A percentile compares a stretch with the other conserved stretches of the same genome.
These are phyloP conservation scores for Petunia axillaris DNA, from an alignment of 257 asterid species.

Conservation along the genomic window DNA sequence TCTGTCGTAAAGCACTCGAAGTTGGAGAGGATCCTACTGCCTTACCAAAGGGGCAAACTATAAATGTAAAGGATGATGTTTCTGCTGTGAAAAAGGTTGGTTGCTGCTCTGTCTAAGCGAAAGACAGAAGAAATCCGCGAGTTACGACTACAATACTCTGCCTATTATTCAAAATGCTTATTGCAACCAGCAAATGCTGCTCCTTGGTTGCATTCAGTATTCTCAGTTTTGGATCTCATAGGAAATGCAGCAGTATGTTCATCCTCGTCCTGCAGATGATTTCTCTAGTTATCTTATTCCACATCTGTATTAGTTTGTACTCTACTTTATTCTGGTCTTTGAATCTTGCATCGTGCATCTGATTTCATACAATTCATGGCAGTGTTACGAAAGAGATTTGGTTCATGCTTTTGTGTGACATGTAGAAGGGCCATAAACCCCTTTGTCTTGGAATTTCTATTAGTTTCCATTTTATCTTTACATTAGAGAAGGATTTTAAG, in stretches of 20 bases:
- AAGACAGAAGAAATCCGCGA: not conserved
- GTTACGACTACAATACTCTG: not conserved
- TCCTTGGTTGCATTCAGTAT: not conserved
- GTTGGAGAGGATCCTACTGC: constrained; percentile 61
- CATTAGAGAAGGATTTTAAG: no score
- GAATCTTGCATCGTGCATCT: not conserved
- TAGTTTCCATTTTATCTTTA: no score
- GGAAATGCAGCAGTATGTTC: constrained; percentile 16
- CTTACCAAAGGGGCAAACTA: constrained; percentile 61
- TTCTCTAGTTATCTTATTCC: not conserved
- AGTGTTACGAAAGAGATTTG: not conserved
- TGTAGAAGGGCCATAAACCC: not conserved
- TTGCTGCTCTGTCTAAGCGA: constrained; percentile 54
- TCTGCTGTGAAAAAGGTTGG: constrained; percentile 60
- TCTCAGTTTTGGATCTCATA: constrained; percentile 22
- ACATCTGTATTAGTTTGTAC: constrained; percentile 16
- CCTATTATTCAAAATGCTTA: not conserved
- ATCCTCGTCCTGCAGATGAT: not conserved
- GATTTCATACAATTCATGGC: not conserved
- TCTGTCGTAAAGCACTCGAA: constrained; percentile 67
- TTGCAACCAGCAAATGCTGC: constrained; percentile 3
- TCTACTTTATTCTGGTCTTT: not conserved
- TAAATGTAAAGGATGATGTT: constrained; percentile 57
- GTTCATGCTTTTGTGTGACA: not conserved
- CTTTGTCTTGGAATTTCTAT: no score